Evolutionary conservation across 805 yeast genomes (phyloP), one percentile per base, ranked within the genome.

Genomic region (Candida morakotiae): DNA sequence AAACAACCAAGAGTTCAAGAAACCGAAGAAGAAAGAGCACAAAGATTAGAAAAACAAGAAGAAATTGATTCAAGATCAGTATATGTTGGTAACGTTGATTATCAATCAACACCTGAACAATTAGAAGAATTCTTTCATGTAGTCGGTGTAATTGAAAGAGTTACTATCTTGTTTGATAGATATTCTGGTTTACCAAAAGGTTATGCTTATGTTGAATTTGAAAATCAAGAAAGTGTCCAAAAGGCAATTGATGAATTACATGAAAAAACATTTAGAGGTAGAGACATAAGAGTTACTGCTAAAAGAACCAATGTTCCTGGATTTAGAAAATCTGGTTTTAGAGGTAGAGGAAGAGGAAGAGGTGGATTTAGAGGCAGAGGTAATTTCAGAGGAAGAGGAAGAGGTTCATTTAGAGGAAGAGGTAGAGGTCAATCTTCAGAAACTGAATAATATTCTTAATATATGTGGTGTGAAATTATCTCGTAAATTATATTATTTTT

Each of bases 191-290:
- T 53, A 14, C 73, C 77, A 7, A 73, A 69, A 44, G 86, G 85
- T 2, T 77, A 75, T 50, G 87, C 85, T 1, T 81, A 78, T 46
- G 64, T 81, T 22, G 80, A 83, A 46, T 81, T 78, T 49, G 71
- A 67, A 10, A 48, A 53, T 6, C 41, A 44, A 4, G 70, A 60
- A 5, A 57, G 71, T 11, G 79, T 73, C 5, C 47, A 53, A 5
- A 55, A 55, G 20, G 85, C 87, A 1, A 53, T 80, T 31, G 52
- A 48, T 9, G 58, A 50, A 18, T 47, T 72, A 24, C 60, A 70
- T 39, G 75, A 69, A 6, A 42, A 64, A 6, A 56, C 51, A 23
- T 62, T 81, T 38, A 62, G 69, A 29, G 77, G 70, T 1, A 63
- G 79, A 40, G 65, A 56, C 17, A 60, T 81, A 23, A 60, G 60